A percentile compares a stretch with the other conserved stretches of the same genome.
These are phyloP conservation scores for Lentinus tigrinus DNA, from an alignment of 768 basidiomycete genomes.

Conservation along the genomic window DNA sequence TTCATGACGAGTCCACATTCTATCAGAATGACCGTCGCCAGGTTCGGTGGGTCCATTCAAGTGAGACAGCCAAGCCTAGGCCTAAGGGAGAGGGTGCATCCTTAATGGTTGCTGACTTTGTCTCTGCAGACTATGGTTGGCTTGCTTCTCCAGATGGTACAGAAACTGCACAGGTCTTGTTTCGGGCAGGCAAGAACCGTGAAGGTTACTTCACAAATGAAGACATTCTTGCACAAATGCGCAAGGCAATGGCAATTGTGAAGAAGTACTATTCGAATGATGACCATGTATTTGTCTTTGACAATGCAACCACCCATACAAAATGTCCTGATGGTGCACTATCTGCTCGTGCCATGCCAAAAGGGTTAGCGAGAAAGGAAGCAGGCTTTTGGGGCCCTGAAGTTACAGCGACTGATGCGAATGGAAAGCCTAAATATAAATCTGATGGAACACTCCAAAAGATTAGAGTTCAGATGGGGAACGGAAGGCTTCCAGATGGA, in stretches of 20 bases:
- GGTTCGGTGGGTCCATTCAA: slow-evolving; percentile 25
- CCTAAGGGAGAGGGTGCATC: slow-evolving; percentile 38
- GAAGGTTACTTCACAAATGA: slow-evolving; percentile 29
- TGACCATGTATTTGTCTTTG: slow-evolving; percentile 22
- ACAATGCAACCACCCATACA: slow-evolving; percentile 30
- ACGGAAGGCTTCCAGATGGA: slow-evolving; percentile 8
- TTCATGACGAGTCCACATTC: slow-evolving; percentile 41
- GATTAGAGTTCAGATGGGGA: background rate
- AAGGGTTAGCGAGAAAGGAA: too few relatives aligned
- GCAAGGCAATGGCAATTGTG: slow-evolving; percentile 28
- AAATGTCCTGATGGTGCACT: slow-evolving; percentile 26
- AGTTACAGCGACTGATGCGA: background rate
- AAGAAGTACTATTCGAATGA: background rate
- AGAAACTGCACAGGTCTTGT: slow-evolving; percentile 22
- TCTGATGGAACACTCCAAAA: background rate
- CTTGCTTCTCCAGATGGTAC: slow-evolving; percentile 23
- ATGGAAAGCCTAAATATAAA: background rate
- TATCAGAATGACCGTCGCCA: slow-evolving; percentile 32
- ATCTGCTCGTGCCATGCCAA: slow-evolving; percentile 11
- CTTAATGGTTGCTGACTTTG: slow-evolving; percentile 35
- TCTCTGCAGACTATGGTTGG: slow-evolving; percentile 21
- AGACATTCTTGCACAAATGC: slow-evolving; percentile 22
- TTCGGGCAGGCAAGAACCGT: slow-evolving; percentile 27
- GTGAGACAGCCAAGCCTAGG: slow-evolving; percentile 18
- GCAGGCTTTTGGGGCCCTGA: background rate